Evolutionary conservation across 768 basidiomycete species (phyloP).

Genomic region (Tulasnella sp.): DNA sequence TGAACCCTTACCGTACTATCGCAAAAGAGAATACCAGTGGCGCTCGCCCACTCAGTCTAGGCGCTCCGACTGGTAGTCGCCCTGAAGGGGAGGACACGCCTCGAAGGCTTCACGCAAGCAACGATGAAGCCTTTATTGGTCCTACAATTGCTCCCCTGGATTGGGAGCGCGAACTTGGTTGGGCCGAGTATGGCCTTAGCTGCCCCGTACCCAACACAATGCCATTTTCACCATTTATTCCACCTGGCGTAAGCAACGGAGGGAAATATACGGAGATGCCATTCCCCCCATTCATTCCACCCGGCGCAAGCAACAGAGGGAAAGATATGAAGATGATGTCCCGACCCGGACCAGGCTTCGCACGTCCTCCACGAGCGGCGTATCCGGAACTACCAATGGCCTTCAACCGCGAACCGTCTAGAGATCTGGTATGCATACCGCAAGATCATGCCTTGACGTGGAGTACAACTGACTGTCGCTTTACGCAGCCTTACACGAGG

Average conservation of each 20-base stretch:
- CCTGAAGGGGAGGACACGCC: not conserved
- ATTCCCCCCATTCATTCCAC: too few relatives aligned
- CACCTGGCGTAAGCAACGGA: not conserved
- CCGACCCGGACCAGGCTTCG: too few relatives aligned
- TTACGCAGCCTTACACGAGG: constrained; percentile 51
- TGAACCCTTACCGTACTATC: not conserved
- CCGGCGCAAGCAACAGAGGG: too few relatives aligned
- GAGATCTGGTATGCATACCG: not conserved
- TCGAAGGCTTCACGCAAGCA: not conserved
- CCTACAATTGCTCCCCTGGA: not conserved
- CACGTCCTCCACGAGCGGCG: too few relatives aligned
- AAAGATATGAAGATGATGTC: too few relatives aligned
- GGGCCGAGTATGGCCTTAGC: not conserved
- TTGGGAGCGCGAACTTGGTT: not conserved
- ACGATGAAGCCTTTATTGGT: not conserved
- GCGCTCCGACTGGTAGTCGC: not conserved
- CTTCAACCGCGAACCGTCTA: constrained; percentile 5
- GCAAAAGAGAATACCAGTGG: not conserved
- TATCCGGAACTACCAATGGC: not conserved
- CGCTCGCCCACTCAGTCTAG: not conserved
- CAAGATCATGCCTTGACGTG: too few relatives aligned
- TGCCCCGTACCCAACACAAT: not conserved
- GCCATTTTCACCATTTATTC: not conserved
- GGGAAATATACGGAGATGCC: not conserved
- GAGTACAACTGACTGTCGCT: not conserved